A percentile compares a stretch with the other conserved stretches of the same genome.
Evolutionary conservation across 345 rosid genomes (phyloP).

Genomic region (Kernera saxatilis): DNA sequence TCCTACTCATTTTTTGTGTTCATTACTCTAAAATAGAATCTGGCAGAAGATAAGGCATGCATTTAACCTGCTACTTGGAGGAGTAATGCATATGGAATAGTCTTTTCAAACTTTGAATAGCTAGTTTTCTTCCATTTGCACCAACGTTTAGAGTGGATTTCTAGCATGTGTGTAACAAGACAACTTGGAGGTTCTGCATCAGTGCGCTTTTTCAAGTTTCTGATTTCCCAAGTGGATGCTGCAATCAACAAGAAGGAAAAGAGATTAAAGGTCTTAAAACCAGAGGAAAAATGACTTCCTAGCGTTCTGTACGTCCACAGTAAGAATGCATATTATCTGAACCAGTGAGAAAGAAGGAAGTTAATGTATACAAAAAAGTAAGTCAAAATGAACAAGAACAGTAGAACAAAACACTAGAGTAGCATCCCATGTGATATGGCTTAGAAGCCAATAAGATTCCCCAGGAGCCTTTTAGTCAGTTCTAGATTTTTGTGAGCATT

Average conservation of each 20-base stretch:
- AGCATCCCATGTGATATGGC: not conserved
- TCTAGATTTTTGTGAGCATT: slow-evolving; percentile 5
- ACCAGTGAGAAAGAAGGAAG: slow-evolving; percentile 9
- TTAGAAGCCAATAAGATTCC: not conserved
- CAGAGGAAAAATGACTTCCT: not conserved
- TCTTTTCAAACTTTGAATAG: slow-evolving; percentile 82
- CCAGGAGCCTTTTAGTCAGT: not conserved
- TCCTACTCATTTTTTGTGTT: slow-evolving; percentile 2
- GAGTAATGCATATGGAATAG: slow-evolving; percentile 66
- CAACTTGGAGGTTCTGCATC: slow-evolving; percentile 57
- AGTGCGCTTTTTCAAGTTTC: slow-evolving; percentile 49
- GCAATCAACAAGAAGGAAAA: slow-evolving; percentile 23
- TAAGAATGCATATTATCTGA: slow-evolving; percentile 1
- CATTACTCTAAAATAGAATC: not conserved
- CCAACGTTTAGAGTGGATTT: slow-evolving; percentile 72
- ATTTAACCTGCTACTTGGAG: slow-evolving; percentile 79
- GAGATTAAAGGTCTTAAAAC: slow-evolving; percentile 10
- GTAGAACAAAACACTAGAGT: slow-evolving; percentile 5
- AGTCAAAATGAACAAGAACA: not conserved
- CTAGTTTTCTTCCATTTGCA: slow-evolving; percentile 65
- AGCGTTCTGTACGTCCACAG: not conserved
- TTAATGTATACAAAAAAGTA: not conserved
- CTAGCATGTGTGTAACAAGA: slow-evolving; percentile 81
- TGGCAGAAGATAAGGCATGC: not conserved
- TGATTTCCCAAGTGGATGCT: slow-evolving; percentile 98